Base-by-base conservation (phyloP, 805 yeast species). In the Monosporozyma servazzii region DNA sequence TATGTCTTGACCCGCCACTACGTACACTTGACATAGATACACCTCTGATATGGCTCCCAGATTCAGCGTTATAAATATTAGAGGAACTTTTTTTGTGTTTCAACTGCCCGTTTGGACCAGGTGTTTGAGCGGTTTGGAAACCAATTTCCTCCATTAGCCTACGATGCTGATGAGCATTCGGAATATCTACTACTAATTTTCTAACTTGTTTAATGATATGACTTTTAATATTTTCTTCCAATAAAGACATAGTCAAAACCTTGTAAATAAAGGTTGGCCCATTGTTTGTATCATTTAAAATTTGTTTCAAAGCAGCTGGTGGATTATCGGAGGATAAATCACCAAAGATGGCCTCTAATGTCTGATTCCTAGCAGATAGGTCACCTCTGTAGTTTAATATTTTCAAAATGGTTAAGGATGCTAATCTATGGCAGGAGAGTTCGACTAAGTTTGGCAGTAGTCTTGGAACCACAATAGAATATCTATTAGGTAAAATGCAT, bases 91-190 rank as follows among this genome's bases (percentile, higher is more conserved):
- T 56, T 5, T 64, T 57, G 47, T 62, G 66, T 18, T 57, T 58
- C 5, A 45, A 40, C 27, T 55, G 57, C 18, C 51, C 51, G 25
- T 31, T 39, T 18, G 50, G 56, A 11, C 48, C 20, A 27, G 39
- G 50, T 13, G 54, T 37, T 42, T 36, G 53, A 10, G 50, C 25
- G n/a, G 62, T 49, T 10, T 49, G 31, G 48, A 90, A 71, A 3
- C 97, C 97, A 55, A 89, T 91, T 67, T 91, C 98, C 58, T 91
- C 98, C 77, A 90, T 78, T 52, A 93, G 73, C 56, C 95, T 81
- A 63, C 87, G 86, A 68, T 88, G 87, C 36, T 85, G 86, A 64
- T 86, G 95, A n/a, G 65, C 58, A 39, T 84, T 74, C 52, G 79
- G 80, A 59, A 78, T 67, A 47, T 84, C 85, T 42, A 81, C 69